Evolutionary conservation across 371 early-diverging fungal species (phyloP).

Genomic region (Zancudomyces culisetae): DNA sequence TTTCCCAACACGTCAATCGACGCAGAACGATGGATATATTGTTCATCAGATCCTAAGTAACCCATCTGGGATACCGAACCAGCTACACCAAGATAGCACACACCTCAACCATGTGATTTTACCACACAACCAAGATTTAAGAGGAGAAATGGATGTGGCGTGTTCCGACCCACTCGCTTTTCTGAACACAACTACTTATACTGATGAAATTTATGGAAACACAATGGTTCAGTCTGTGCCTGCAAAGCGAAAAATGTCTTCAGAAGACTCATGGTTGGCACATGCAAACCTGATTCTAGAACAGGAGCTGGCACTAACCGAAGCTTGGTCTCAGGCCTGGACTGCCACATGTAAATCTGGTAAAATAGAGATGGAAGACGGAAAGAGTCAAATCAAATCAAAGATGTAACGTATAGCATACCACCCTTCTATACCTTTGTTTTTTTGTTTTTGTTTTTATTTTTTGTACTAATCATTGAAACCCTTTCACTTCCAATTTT

Average conservation of each 20-base stretch:
- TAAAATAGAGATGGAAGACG: conserved; percentile 6
- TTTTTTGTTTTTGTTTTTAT: too few relatives aligned
- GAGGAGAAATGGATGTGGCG: neutral
- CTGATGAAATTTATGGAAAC: neutral
- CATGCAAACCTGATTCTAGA: conserved; percentile 19
- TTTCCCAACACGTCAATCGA: neutral
- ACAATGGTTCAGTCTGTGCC: conserved; percentile 13
- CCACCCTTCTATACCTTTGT: too few relatives aligned
- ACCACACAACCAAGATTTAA: neutral
- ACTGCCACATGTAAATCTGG: conserved; percentile 17
- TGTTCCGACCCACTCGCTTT: neutral
- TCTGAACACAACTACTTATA: neutral
- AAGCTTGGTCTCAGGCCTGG: conserved; percentile 25
- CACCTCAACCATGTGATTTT: neutral
- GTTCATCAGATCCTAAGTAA: neutral
- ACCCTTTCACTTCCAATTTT: too few relatives aligned
- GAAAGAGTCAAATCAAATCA: conserved; percentile 10
- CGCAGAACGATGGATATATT: neutral
- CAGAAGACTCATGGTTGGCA: conserved; percentile 10
- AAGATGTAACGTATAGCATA: too few relatives aligned
- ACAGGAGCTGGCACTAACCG: conserved; percentile 20
- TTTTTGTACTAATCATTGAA: too few relatives aligned
- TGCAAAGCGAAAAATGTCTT: conserved; percentile 6
- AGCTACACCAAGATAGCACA: neutral
- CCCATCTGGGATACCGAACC: neutral